Evolutionary conservation across 495 filamentous ascomycete species (phyloP), one percentile per base, ranked within the genome.

Genomic region (Aspergillus diversus): DNA sequence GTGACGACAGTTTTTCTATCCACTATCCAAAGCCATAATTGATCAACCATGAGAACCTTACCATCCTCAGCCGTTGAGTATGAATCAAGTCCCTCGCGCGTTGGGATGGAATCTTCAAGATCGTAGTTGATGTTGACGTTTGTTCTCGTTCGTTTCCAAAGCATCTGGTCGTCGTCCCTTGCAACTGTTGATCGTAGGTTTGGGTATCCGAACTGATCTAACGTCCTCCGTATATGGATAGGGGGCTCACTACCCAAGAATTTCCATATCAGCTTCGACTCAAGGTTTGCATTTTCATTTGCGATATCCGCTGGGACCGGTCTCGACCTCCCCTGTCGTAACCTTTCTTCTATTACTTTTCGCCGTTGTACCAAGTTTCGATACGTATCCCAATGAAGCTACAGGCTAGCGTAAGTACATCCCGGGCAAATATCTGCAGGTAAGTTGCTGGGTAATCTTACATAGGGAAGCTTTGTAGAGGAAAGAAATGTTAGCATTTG

Each of bases 361-460:
- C 87, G 84, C 17, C 87, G 84, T 51, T 80, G 76, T 32, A 89
- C 76, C 37, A 89, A 75, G 60, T 82, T 84, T 35, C 75, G 73
- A 67, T 89, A 90, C 0, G 84, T 87, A 63, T 90, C 88, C 72
- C 86, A 90, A 64, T 90, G 87, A 1, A 90, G 81, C 73, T 89
- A 84, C 0, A 75, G 21, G 73, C 31, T 5, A 31, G 15, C 27
- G 47, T 59, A 32, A 61, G 39, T 31, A 54, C 13, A 31, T 7
- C 1, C 32, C 32, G 1, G 34, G 12, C 6, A 32, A 33, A 55
- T 7, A 43, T 15, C 9, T n/a, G 21, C 6, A 9, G 7, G n/a
- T 7, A 17, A 5, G 5, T 17, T 11, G 84, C 56, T 15, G 51
- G 76, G n/a, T 15, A 16, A n/a, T 64, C 69, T 48, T 62, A 75